Conservation (phyloP, 2,329 filamentous ascomycete genomes). For the Ilyonectria sp. region DNA sequence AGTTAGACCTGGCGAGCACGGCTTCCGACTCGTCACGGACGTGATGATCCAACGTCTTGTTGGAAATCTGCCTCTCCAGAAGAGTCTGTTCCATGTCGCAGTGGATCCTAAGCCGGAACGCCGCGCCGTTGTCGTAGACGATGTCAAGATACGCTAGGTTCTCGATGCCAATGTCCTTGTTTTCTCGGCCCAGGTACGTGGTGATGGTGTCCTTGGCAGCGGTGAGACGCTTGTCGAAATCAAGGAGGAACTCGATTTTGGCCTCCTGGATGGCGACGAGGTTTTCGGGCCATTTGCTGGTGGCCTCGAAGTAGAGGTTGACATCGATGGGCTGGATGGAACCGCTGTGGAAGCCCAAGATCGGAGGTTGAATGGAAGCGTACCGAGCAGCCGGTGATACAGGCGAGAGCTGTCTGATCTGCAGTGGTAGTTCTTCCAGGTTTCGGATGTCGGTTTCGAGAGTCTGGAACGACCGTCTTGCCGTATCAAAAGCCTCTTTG, state of each 20-base stretch:
- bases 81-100: conserved; percentile 89
- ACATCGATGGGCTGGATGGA: conserved; percentile 77
- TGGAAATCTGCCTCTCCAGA: conserved; percentile 83
- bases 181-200: conserved; percentile 85
- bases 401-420: conserved; percentile 84
- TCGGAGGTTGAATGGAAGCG: conserved; percentile 68
- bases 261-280: conserved; percentile 91
- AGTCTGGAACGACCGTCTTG: conserved; percentile 78
- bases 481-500: conserved; percentile 74
- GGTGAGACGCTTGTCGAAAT: conserved; percentile 80
- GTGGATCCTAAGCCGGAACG: conserved; percentile 89
- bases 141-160: conserved; percentile 91
- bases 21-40: conserved; percentile 78
- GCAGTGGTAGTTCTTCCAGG: conserved; percentile 88
- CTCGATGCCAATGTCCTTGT: conserved; percentile 75
- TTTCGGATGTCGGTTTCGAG: conserved; percentile 84
- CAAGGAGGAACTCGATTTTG: conserved; percentile 90
- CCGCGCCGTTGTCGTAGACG: conserved; percentile 77
- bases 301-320: conserved; percentile 92
- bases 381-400: conserved; percentile 82
- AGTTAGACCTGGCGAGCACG: conserved; percentile 79
- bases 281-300: conserved; percentile 94
- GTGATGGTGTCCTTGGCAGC: conserved; percentile 72
- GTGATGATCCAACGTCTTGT: conserved; percentile 77
- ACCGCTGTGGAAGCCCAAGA: conserved; percentile 61